Percentiles rank a stretch among this genome's conserved stretches.
phyloP scores from a whole-genome alignment of 2,329 filamentous ascomycete species.

The Triangularia setosa region DNA sequence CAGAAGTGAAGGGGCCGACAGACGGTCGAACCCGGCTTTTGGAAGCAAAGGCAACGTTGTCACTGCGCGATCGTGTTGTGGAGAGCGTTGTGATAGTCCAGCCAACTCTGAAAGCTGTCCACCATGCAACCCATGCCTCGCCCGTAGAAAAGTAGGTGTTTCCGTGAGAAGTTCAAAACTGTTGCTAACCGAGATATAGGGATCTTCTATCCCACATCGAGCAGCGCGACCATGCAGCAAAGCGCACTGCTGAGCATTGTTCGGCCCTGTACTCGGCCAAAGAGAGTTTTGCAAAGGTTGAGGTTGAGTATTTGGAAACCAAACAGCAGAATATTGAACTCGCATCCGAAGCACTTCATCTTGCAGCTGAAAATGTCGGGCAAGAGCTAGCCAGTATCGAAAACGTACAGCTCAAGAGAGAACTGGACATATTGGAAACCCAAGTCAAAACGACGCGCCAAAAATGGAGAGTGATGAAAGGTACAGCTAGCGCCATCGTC shows the following conservation, averaged over 20 bases:
- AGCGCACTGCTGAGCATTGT: slow-evolving; percentile 58
- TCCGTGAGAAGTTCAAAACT: neutral
- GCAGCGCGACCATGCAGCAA: slow-evolving; percentile 63
- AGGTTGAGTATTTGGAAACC: slow-evolving; percentile 54
- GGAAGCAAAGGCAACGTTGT: slow-evolving; percentile 65
- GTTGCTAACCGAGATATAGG: slow-evolving; percentile 38
- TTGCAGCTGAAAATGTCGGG: slow-evolving; percentile 43
- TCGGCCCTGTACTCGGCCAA: slow-evolving; percentile 48
- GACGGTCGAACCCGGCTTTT: slow-evolving; percentile 63
- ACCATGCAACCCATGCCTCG: slow-evolving; percentile 60
- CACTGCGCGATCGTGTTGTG: slow-evolving; percentile 64
- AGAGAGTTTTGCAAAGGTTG: slow-evolving; percentile 51
- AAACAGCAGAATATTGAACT: slow-evolving; percentile 60
- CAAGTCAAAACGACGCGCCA: slow-evolving; percentile 60
- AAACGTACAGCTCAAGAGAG: slow-evolving; percentile 42
- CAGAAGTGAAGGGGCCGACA: slow-evolving; percentile 33
- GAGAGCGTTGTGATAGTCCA: slow-evolving; percentile 68
- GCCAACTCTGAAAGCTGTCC: slow-evolving; percentile 73
- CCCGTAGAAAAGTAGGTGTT: slow-evolving; percentile 62
- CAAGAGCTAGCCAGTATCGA: slow-evolving; percentile 48
- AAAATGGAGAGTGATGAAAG: slow-evolving; percentile 72
- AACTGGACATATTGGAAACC: slow-evolving; percentile 55
- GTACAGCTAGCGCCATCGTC: slow-evolving; percentile 71
- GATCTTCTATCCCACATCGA: slow-evolving; percentile 64
- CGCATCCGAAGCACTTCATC: slow-evolving; percentile 57